phyloP scores from a whole-genome alignment of 2,329 filamentous ascomycete genomes.

The Neonectria faginata region DNA sequence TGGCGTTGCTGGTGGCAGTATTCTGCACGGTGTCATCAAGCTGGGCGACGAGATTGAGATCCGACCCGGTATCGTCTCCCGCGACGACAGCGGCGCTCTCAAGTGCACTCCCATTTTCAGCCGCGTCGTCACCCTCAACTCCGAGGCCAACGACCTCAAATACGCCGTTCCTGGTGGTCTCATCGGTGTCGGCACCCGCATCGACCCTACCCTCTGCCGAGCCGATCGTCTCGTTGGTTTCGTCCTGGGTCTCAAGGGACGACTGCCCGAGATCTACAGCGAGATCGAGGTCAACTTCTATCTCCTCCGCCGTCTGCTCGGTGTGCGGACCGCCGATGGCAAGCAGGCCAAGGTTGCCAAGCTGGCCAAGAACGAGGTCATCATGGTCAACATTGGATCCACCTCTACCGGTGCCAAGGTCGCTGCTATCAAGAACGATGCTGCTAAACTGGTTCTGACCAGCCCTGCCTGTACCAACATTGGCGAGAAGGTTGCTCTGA shows the following conservation, averaged over 20 bases:
- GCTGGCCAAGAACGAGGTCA: constrained; percentile 96
- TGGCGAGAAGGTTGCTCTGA: constrained; percentile 97
- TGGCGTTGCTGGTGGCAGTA: constrained; percentile 96
- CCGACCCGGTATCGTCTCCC: constrained; percentile 96
- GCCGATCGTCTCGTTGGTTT: constrained; percentile 98
- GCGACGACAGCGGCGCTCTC: constrained; percentile 92
- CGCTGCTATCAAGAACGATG: constrained; percentile 95
- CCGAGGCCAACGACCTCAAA: constrained; percentile 97
- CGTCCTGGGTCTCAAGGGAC: constrained; percentile 93
- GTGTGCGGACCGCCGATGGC: constrained; percentile 97
- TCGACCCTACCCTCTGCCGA: constrained; percentile 97
- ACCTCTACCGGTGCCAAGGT: constrained; percentile 98
- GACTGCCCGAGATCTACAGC: constrained; percentile 95
- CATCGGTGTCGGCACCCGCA: constrained; percentile 97
- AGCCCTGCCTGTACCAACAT: constrained; percentile 96
- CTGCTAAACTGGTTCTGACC: constrained; percentile 92
- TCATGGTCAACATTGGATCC: constrained; percentile 99
- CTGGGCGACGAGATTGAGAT: constrained; percentile 99
- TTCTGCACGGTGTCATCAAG: constrained; percentile 96
- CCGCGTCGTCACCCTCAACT: constrained; percentile 93
- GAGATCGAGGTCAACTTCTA: constrained; percentile 99
- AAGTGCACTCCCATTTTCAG: constrained; percentile 98
- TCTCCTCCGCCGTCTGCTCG: constrained; percentile 90
- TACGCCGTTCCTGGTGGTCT: constrained; percentile 97
- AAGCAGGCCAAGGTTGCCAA: constrained; percentile 99